Percentiles rank a stretch among this genome's conserved stretches.
phyloP scores from a whole-genome alignment of 202 grass and related monocot species.

The Dendrocalamus latiflorus region DNA sequence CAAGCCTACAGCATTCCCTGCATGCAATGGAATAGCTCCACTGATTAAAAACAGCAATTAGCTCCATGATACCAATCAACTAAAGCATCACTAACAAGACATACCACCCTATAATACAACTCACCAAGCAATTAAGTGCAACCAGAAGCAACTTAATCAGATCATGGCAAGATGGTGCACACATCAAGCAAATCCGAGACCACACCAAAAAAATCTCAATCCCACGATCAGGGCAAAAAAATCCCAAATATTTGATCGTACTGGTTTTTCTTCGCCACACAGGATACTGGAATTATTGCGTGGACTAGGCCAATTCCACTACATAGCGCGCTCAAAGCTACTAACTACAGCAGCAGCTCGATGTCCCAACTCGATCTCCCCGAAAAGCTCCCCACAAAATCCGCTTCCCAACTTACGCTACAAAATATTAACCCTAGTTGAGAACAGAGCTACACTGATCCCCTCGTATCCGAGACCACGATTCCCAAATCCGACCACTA shows the following conservation, averaged over 20 bases:
- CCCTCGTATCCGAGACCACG: not conserved
- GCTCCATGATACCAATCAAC: not conserved
- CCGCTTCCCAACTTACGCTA: conserved; percentile 10
- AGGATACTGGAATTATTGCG: not conserved
- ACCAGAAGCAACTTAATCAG: not conserved
- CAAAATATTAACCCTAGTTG: conserved; percentile 34
- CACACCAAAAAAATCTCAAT: not conserved
- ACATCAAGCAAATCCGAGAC: not conserved
- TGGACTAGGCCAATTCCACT: not conserved
- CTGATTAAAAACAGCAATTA: not conserved
- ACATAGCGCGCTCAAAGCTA: not conserved
- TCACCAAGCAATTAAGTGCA: not conserved
- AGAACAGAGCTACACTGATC: conserved; percentile 16
- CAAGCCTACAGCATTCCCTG: not conserved
- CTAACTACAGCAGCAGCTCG: not conserved
- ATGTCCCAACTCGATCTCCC: not conserved
- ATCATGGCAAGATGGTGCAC: not conserved
- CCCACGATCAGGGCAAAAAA: not conserved
- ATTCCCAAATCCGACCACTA: conserved; percentile 6
- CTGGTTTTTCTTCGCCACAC: not conserved
- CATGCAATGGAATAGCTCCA: conserved; percentile 20
- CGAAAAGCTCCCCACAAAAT: not conserved
- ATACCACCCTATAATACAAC: not conserved
- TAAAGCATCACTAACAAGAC: conserved; percentile 12
- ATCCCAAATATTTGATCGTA: not conserved